Percentiles rank a stretch among this genome's conserved stretches.
Evolutionary conservation across 2,329 filamentous ascomycete species (phyloP).

Genomic region (Arthrobotrys entomopaga): DNA sequence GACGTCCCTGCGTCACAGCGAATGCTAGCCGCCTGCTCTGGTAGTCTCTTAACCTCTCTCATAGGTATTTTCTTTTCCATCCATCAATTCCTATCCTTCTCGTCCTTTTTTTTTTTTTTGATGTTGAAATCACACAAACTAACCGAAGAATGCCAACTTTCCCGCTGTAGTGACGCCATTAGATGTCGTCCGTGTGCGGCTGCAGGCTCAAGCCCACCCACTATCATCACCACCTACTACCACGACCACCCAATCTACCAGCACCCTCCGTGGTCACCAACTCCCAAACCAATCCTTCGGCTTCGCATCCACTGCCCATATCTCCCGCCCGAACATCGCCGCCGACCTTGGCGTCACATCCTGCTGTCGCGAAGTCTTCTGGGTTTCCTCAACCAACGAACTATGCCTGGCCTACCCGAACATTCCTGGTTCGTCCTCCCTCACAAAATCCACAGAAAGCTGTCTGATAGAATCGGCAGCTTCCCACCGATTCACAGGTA

Average conservation of each 20-base stretch:
- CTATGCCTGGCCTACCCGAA: conserved; percentile 79
- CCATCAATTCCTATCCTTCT: neutral
- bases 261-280: conserved; percentile 61
- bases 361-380: conserved; percentile 97
- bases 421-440: conserved; percentile 63
- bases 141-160: conserved; percentile 8
- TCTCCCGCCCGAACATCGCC: conserved; percentile 72
- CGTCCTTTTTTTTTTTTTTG: neutral
- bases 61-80: conserved; percentile 73
- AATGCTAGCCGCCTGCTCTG: conserved; percentile 91
- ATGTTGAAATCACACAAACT: conserved; percentile 46
- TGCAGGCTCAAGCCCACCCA: conserved; percentile 80
- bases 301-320: conserved; percentile 69
- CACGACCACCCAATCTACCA: conserved; percentile 10
- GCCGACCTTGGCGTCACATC: conserved; percentile 88
- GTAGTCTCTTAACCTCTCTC: conserved; percentile 87
- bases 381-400: conserved; percentile 84
- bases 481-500: conserved; percentile 84
- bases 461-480: conserved; percentile 91
- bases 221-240: conserved; percentile 60
- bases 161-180: conserved; percentile 83
- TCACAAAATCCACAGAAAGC: conserved; percentile 67
- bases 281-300: conserved; percentile 64
- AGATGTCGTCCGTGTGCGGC: conserved; percentile 92
- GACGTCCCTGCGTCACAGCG: conserved; percentile 86